Percentiles rank a stretch among this genome's conserved stretches.
Conservation (phyloP, 345 rosid species). For the Eucalyptus camaldulensis region DNA sequence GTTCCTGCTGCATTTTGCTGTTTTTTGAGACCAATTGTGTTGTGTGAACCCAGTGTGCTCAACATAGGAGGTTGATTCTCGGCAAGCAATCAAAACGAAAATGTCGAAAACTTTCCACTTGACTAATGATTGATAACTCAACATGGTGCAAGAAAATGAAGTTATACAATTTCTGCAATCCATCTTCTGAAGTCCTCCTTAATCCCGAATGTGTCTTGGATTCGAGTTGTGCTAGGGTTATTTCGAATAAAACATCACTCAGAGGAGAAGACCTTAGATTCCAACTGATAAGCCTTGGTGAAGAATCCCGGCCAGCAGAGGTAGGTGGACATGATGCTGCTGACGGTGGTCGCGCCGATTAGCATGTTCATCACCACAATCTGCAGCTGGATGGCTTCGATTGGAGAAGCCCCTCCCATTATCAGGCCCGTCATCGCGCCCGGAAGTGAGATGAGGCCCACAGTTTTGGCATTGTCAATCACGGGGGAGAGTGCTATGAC, state of each 20-base stretch:
- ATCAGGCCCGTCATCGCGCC: conserved; percentile 94
- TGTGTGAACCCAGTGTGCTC: neutral
- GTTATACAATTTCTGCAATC: neutral
- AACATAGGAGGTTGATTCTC: neutral
- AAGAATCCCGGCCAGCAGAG: conserved; percentile 91
- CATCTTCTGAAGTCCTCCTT: neutral
- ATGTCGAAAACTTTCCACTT: neutral
- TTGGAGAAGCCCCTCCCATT: conserved; percentile 94
- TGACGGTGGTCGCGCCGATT: conserved; percentile 63
- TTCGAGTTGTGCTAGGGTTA: neutral
- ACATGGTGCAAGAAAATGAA: neutral
- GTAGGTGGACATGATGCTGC: conserved; percentile 75
- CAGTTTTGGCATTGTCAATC: conserved; percentile 83
- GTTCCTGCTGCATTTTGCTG: neutral
- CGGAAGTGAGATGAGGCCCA: conserved; percentile 79
- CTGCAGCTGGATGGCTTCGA: conserved; percentile 87
- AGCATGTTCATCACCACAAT: conserved; percentile 98
- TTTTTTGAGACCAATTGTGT: neutral
- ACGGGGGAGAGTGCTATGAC: conserved; percentile 81
- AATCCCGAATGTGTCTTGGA: neutral
- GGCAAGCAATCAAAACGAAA: neutral
- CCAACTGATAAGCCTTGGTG: conserved; percentile 69
- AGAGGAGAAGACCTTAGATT: conserved; percentile 42
- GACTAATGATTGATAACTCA: neutral
- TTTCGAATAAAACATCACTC: conserved; percentile 1